Evolutionary conservation across 2,329 filamentous ascomycete genomes (phyloP).

Genomic region (Scedosporium apiospermum): DNA sequence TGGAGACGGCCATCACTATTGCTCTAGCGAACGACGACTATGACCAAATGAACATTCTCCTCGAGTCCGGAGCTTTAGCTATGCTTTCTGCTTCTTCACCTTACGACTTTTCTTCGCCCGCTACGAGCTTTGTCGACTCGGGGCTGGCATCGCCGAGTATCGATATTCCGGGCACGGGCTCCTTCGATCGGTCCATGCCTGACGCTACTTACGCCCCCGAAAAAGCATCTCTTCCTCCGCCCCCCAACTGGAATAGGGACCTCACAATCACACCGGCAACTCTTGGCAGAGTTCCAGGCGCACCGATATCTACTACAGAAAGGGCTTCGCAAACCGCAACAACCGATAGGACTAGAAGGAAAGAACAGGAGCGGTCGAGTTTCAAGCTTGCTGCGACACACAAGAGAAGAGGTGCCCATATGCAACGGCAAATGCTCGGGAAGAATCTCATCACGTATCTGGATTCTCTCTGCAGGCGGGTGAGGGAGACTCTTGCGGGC

Average conservation of each 20-base stretch:
- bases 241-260: background rate
- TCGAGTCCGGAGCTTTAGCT: conserved; percentile 1
- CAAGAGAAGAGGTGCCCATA: background rate
- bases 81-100: conserved; percentile 1
- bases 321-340: background rate
- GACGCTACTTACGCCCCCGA: background rate
- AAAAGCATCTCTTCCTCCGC: background rate
- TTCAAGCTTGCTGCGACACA: background rate
- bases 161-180: background rate
- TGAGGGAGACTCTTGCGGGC: background rate
- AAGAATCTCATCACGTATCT: conserved; percentile 8
- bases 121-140: background rate
- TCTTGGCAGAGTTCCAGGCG: background rate
- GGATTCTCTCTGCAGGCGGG: conserved; percentile 6
- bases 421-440: conserved; percentile 8
- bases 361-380: background rate
- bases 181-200: background rate
- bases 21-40: conserved; percentile 11
- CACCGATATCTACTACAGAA: background rate
- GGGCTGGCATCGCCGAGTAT: background rate
- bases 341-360: background rate
- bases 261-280: background rate
- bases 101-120: background rate
- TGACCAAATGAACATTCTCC: conserved; percentile 13
- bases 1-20: conserved; percentile 14